Conservation (phyloP, 108 stramenopile species). For the Nitzschia putrida region DNA sequence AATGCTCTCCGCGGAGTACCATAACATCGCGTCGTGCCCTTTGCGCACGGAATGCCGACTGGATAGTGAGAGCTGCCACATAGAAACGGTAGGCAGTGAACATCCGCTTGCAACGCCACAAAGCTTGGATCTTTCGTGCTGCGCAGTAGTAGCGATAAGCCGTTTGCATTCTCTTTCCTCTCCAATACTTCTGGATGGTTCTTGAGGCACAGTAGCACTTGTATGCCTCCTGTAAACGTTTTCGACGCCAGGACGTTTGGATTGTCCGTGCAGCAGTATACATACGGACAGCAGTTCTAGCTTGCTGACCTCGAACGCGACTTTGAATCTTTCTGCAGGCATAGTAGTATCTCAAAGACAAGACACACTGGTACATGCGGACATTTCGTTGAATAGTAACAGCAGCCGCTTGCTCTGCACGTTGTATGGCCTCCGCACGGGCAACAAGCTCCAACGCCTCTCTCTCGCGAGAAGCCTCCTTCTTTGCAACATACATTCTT, state of each 20-base stretch:
- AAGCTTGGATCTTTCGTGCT: constrained; percentile 48
- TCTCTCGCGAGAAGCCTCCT: background rate
- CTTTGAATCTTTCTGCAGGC: constrained; percentile 38
- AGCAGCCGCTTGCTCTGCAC: constrained; percentile 7
- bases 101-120: constrained; percentile 28
- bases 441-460: background rate
- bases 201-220: constrained; percentile 10
- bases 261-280: constrained; percentile 51
- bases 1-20: constrained; percentile 12
- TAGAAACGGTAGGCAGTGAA: constrained; percentile 24
- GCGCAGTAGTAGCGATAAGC: constrained; percentile 48
- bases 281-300: constrained; percentile 14
- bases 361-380: constrained; percentile 16
- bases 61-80: constrained; percentile 37
- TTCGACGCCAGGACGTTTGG: constrained; percentile 39
- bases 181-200: constrained; percentile 45
- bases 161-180: constrained; percentile 25
- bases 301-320: constrained; percentile 38
- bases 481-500: constrained; percentile 46
- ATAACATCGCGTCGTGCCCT: constrained; percentile 28
- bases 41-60: constrained; percentile 29
- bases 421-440: background rate
- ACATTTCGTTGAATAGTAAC: constrained; percentile 23
- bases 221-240: constrained; percentile 9
- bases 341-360: constrained; percentile 18